Evolutionary conservation across 768 basidiomycete species (phyloP), one percentile per base, ranked within the genome.

Genomic region (Cystobasidium ongulense): DNA sequence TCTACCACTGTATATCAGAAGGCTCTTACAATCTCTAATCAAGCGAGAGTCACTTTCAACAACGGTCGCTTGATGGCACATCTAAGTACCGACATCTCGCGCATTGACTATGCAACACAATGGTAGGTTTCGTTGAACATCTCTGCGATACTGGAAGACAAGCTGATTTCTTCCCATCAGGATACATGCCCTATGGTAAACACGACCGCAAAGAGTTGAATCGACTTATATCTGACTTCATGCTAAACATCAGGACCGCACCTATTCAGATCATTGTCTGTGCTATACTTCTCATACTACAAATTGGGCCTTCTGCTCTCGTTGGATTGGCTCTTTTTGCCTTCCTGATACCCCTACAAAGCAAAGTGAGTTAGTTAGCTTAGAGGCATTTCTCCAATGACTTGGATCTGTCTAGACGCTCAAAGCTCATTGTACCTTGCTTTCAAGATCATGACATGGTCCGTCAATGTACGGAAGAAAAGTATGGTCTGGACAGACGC

Each of bases 31-130:
- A 84, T 97, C 36, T 89, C 90, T 1, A 86, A 89, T n/a, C 88
- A 90, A 46, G 87, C 91, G 5, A 86, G 94, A 7, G 87, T 88
- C 0, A 88, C 86, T 10, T 84, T 93, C 53, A 87, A 90, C 0
- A 96, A 91, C 78, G 94, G 92, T 25, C 89, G 89, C 79, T 85
- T 96, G 10, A 88, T 96, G 75, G 93, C 92, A 76, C 92, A 95
- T 82, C 93, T 98, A 74, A 92, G 90, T 3, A 91, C 90, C 0
- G 92, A 93, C 79, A 87, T 94, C 23, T 92, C 90, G 35, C 86
- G 93, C 25, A 90, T 97, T 79, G 92, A 96, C 79, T 96, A 92
- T 84, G 86, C 77, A 84, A 87, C 74, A 76, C 62, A 63, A 74
- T 67, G 84, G 85, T 50, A 90, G 89, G 88, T 82, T 88, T 4